These are phyloP conservation scores for Aspergillus sp. DNA, from an alignment of 2,329 filamentous ascomycete genomes.

Conservation along the genomic window DNA sequence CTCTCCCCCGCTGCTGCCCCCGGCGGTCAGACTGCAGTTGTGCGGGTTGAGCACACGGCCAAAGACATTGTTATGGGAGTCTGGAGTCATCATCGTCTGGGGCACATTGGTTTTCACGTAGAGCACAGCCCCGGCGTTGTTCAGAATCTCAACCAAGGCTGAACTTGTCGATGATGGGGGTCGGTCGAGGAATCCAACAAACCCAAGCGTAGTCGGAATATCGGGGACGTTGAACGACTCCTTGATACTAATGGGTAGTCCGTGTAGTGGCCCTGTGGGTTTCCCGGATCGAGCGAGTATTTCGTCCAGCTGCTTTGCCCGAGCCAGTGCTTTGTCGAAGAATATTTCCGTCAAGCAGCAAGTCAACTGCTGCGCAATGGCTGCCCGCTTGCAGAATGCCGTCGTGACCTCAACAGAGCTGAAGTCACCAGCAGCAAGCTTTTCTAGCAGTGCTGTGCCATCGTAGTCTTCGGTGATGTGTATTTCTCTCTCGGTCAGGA, in stretches of 20 bases:
- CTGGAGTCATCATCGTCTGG: slow-evolving; percentile 52
- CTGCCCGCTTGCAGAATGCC: slow-evolving; percentile 28
- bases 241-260: slow-evolving; percentile 58
- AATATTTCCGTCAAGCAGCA: slow-evolving; percentile 55
- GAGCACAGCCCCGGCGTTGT: slow-evolving; percentile 60
- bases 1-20: slow-evolving; percentile 66
- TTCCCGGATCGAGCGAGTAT: slow-evolving; percentile 40
- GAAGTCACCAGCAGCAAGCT: slow-evolving; percentile 26
- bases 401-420: slow-evolving; percentile 43
- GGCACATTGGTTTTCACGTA: slow-evolving; percentile 71
- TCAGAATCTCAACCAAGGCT: slow-evolving; percentile 56
- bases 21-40: slow-evolving; percentile 58
- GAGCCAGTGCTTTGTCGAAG: slow-evolving; percentile 49
- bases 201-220: slow-evolving; percentile 55
- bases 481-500: slow-evolving; percentile 49
- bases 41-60: slow-evolving; percentile 62
- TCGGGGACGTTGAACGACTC: slow-evolving; percentile 50
- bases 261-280: slow-evolving; percentile 60
- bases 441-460: slow-evolving; percentile 26
- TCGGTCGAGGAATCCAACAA: slow-evolving; percentile 60
- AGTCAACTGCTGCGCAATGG: slow-evolving; percentile 36
- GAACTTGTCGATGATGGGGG: slow-evolving; percentile 54
- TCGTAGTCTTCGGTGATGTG: slow-evolving; percentile 50
- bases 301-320: slow-evolving; percentile 50
- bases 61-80: slow-evolving; percentile 55